Percentiles rank a stretch among this genome's conserved stretches.
Evolutionary conservation across 2,329 filamentous ascomycete genomes (phyloP).

Genomic region (Arthrobotrys entomopaga): DNA sequence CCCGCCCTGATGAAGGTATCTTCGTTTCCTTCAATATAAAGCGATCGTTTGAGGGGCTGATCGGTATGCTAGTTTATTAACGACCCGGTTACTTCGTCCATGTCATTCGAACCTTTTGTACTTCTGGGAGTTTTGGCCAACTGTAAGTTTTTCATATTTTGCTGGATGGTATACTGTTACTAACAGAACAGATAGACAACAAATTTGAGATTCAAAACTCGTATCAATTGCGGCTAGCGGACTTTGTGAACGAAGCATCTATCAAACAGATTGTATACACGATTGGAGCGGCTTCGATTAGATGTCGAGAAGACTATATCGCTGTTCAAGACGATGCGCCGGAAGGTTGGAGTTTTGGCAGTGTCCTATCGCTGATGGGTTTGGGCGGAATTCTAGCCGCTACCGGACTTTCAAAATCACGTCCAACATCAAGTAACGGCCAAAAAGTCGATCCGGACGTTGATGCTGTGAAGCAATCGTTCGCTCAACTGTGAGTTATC

Average conservation of each 20-base stretch:
- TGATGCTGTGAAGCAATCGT: conserved; percentile 84
- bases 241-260: conserved; percentile 91
- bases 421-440: conserved; percentile 60
- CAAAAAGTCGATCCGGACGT: conserved; percentile 68
- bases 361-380: conserved; percentile 85
- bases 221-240: conserved; percentile 88
- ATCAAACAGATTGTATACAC: conserved; percentile 84
- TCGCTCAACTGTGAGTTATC: conserved; percentile 76
- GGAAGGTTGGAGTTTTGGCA: conserved; percentile 85
- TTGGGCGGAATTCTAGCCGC: conserved; percentile 45
- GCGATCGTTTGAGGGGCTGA: conserved; percentile 1
- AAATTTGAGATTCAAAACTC: conserved; percentile 99
- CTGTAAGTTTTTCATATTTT: conserved; percentile 63
- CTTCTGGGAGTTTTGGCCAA: conserved; percentile 89
- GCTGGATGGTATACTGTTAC: background rate
- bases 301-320: conserved; percentile 78
- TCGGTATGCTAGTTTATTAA: conserved; percentile 74
- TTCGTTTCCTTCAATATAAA: background rate
- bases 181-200: conserved; percentile 70
- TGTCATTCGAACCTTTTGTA: conserved; percentile 78
- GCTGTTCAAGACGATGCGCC: conserved; percentile 89
- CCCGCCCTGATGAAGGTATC: conserved; percentile 90
- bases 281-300: conserved; percentile 76
- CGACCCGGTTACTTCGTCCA: conserved; percentile 74
- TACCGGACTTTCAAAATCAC: conserved; percentile 65